Evolutionary conservation across 768 basidiomycete species (phyloP).

Genomic region (Leccinum pellstonianum): DNA sequence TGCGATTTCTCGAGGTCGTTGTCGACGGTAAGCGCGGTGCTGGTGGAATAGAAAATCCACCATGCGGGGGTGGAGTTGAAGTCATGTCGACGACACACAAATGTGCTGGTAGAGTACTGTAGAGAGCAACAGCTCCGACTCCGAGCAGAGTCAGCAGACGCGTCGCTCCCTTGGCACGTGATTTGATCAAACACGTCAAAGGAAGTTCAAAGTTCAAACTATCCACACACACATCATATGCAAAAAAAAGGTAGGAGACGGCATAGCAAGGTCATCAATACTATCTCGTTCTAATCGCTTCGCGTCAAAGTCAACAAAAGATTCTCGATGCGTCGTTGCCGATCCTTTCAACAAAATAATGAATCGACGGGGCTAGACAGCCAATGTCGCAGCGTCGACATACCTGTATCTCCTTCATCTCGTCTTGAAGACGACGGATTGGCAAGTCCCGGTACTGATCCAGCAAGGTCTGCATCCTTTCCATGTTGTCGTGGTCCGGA

Average conservation of each 20-base stretch:
- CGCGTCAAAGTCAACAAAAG: slow-evolving; percentile 67
- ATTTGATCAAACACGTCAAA: too few species aligned
- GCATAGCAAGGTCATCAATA: neutral
- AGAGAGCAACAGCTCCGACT: too few species aligned
- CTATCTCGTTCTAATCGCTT: slow-evolving; percentile 50
- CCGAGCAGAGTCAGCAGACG: too few species aligned
- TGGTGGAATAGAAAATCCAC: slow-evolving; percentile 42
- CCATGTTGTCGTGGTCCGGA: slow-evolving; percentile 39
- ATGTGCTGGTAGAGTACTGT: too few species aligned
- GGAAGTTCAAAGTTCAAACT: neutral
- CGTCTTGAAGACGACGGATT: slow-evolving; percentile 64
- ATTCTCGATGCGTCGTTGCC: slow-evolving; percentile 76
- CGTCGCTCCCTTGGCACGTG: too few species aligned
- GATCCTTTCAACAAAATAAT: slow-evolving; percentile 43
- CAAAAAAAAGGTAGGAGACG: neutral
- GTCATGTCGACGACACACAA: slow-evolving; percentile 22
- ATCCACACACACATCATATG: too few species aligned
- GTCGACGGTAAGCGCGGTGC: slow-evolving; percentile 55
- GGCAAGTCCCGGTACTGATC: slow-evolving; percentile 66
- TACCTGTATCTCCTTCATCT: slow-evolving; percentile 83
- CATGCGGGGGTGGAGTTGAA: slow-evolving; percentile 51
- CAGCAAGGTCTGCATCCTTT: slow-evolving; percentile 57
- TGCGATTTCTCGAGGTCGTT: slow-evolving; percentile 54
- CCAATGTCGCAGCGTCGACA: slow-evolving; percentile 14
- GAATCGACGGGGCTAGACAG: slow-evolving; percentile 2